Evolutionary conservation across 352 stramenopile species (phyloP), one percentile per base, ranked within the genome.

Genomic region (Phytopythium mirpurense): DNA sequence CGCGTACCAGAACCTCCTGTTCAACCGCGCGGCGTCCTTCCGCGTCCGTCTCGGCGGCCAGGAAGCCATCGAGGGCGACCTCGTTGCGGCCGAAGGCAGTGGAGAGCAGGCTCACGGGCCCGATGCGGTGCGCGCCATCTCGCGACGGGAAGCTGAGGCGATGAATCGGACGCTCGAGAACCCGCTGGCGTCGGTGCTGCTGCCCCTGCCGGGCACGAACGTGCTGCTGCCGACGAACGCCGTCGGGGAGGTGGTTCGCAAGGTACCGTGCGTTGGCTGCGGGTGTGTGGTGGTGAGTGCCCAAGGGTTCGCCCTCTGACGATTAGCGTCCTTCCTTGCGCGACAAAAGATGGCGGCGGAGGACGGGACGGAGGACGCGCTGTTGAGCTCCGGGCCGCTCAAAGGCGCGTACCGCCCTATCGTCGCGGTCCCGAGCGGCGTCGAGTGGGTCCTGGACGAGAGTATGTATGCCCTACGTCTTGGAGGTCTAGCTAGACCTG

Each of bases 1-100:
- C 51, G 74, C 79, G 47, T 90, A 88, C 56, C 83, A 93, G 43
- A 93, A 79, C 57, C 81, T 71, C 45, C 35, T 90, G 23, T 93
- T 93, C 57, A 90, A 90, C 59, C 47, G 45, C 18, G 69, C 88
- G 38, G 79, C 66, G 3, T 89, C 78, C 8, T 64, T 68, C 38
- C 74, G 79, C 9, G 54, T 93, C 46, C 47, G 51, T 24, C 31
- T 63, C 11, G 69, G 72, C 26, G 75, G 74, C 23, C 19, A 37
- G 1, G 60, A 69, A 2, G 54, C 84, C 21, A 65, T 90, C 0
- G 70, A 68, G 62, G 79, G 79, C 19, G 83, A 93, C 57, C 51
- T 93, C 2, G 57, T 85, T 29, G 51, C 71, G 6, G 61, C 41
- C 10, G 46, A 60, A 38, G 40, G 0, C 18, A 42, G 19, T 24